phyloP scores from a whole-genome alignment of 306 rosid species.

The Canavalia ensiformis region DNA sequence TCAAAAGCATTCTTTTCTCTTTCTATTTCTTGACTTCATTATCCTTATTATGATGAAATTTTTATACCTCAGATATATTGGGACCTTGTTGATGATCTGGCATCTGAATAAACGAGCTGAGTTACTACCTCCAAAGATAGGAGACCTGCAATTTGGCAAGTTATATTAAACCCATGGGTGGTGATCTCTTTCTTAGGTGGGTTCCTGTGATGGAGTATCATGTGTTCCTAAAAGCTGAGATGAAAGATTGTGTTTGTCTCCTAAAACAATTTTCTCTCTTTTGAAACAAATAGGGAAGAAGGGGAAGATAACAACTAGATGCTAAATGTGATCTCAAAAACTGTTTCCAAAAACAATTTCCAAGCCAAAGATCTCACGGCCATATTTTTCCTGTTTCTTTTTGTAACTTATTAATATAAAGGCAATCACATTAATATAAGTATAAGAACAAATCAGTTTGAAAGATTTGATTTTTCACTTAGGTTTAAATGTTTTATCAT shows the following conservation, averaged over 20 bases:
- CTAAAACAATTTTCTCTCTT: conserved; percentile 24
- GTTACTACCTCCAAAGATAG: conserved; percentile 89
- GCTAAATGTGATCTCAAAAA: conserved; percentile 36
- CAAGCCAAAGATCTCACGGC: conserved; percentile 3
- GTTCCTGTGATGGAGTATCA: too few species aligned
- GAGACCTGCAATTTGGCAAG: conserved; percentile 83
- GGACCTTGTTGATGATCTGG: conserved; percentile 84
- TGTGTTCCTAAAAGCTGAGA: conserved; percentile 30
- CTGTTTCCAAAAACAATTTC: neutral
- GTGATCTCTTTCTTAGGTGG: conserved; percentile 56
- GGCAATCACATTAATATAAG: conserved; percentile 16
- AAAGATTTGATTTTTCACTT: conserved; percentile 10
- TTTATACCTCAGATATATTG: conserved; percentile 73
- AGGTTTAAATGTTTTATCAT: neutral
- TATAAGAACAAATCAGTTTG: neutral
- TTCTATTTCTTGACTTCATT: conserved; percentile 42
- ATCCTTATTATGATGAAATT: conserved; percentile 33
- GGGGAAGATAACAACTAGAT: conserved; percentile 36
- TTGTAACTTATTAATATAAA: conserved; percentile 14
- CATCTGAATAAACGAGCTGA: conserved; percentile 73
- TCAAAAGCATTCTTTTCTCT: conserved; percentile 40
- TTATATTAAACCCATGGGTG: conserved; percentile 89
- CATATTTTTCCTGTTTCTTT: neutral
- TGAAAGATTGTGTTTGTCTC: conserved; percentile 26
- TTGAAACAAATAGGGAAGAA: neutral